Conservation (phyloP, 345 rosid species). For the Pistacia atlantica region DNA sequence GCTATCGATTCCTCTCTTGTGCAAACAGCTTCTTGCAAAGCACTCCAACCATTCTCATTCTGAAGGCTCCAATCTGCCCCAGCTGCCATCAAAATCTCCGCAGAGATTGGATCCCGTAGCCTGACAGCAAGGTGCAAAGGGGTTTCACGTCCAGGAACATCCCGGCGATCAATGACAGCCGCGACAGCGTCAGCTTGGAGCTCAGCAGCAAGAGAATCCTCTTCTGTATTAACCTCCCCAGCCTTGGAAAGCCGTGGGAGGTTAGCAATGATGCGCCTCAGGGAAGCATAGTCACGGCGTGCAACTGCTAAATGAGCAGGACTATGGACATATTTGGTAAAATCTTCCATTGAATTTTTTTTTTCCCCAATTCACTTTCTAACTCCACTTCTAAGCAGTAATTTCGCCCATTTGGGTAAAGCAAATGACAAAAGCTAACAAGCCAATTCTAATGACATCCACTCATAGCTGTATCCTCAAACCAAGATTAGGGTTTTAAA, state of each 20-base stretch:
- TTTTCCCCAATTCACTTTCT: slow-evolving; percentile 1
- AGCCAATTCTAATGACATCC: not conserved
- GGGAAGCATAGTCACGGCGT: slow-evolving; percentile 68
- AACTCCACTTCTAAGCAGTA: slow-evolving; percentile 25
- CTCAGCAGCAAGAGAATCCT: slow-evolving; percentile 77
- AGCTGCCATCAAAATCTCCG: slow-evolving; percentile 87
- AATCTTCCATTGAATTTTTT: slow-evolving; percentile 62
- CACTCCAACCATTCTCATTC: slow-evolving; percentile 99
- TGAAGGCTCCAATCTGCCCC: slow-evolving; percentile 99
- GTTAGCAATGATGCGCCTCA: slow-evolving; percentile 53
- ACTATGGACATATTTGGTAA: slow-evolving; percentile 74
- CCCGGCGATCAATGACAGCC: slow-evolving; percentile 75
- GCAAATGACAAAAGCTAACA: slow-evolving; percentile 6
- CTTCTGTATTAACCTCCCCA: slow-evolving; percentile 81
- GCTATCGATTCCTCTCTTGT: slow-evolving; percentile 92
- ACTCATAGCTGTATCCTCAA: slow-evolving; percentile 7
- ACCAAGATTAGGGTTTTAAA: slow-evolving; percentile 17
- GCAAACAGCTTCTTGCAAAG: slow-evolving; percentile 98
- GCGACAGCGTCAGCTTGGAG: slow-evolving; percentile 75
- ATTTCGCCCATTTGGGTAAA: slow-evolving; percentile 26
- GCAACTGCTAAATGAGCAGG: slow-evolving; percentile 89
- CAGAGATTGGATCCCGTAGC: slow-evolving; percentile 70
- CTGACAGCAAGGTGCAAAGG: slow-evolving; percentile 98
- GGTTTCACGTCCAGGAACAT: slow-evolving; percentile 94
- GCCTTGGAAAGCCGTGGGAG: slow-evolving; percentile 83